A percentile compares a stretch with the other conserved stretches of the same genome.
These are phyloP conservation scores for Anthoceros angustus DNA, from an alignment of 225 moss, liverwort and hornwort genomes.

Conservation along the genomic window DNA sequence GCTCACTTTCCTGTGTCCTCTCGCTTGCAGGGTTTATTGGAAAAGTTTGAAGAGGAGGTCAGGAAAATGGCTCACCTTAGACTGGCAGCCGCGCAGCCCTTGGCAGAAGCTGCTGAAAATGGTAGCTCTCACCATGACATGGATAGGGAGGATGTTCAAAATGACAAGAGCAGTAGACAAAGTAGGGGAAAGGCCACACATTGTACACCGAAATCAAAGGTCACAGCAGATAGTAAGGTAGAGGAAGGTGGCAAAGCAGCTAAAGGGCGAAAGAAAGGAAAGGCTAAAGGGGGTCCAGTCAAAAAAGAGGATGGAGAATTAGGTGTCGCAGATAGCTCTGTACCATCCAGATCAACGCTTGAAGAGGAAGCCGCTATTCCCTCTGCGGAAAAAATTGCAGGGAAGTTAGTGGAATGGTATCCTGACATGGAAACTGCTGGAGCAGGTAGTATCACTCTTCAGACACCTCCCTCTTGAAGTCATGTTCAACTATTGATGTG, in stretches of 20 bases:
- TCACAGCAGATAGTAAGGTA: constrained; percentile 25
- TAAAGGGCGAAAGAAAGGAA: constrained; percentile 37
- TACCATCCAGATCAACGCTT: not conserved
- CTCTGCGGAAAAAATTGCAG: constrained; percentile 37
- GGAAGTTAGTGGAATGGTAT: constrained; percentile 72
- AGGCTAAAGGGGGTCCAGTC: constrained; percentile 14
- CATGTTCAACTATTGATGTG: not conserved
- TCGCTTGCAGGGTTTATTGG: constrained; percentile 41
- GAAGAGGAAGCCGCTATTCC: constrained; percentile 42
- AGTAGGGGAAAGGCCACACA: constrained; percentile 42
- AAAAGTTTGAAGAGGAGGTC: constrained; percentile 52
- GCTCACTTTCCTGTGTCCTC: not conserved
- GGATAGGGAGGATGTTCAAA: constrained; percentile 30
- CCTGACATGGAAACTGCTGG: constrained; percentile 85
- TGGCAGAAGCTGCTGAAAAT: constrained; percentile 23
- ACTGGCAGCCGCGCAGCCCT: constrained; percentile 17
- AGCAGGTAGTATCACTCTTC: constrained; percentile 28
- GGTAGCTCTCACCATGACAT: constrained; percentile 11
- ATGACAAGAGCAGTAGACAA: constrained; percentile 41
- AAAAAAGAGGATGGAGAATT: constrained; percentile 51
- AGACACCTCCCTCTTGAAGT: not conserved
- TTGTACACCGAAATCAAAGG: constrained; percentile 21
- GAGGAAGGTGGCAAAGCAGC: constrained; percentile 48
- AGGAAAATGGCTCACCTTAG: constrained; percentile 31
- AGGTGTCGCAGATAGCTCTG: constrained; percentile 31